Base-by-base conservation (phyloP, 2,329 filamentous ascomycete species). In the Pestalotiopsis sp. region DNA sequence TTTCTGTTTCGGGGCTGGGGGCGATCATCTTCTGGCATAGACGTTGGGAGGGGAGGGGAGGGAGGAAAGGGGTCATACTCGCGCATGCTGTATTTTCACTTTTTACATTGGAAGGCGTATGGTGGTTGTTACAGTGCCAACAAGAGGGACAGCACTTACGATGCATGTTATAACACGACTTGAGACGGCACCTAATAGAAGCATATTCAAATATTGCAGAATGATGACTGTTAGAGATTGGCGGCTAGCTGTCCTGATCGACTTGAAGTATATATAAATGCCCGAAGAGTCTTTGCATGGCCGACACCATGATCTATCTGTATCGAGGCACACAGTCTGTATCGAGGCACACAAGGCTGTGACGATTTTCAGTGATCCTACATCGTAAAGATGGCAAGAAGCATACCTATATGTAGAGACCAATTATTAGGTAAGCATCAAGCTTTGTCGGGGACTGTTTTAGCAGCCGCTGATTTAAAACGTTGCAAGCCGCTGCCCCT, bases 111-210 rank as follows among this genome's bases (percentile, higher is more conserved):
- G 59, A 62, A 36, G 59, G 59, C 59, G 59, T 62, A 62, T 13
- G 27, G 38, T 39, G 59, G 59, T 62, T 62, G 59, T 62, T 62
- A 36, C 59, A 62, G 59, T 62, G 59, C 59, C 31, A 62, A 13
- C 17, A 52, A n/a, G 20, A 20, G n/a, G 59, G 59, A 62, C 57
- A 39, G 59, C 59, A 62, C 59, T 39, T 62, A 62, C 59, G 59
- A 62, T 62, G 31, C 27, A 62, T 62, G 59, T 62, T 62, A 62
- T 36, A 38, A 39, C 59, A 36, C 36, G 59, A 62, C n/a, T 62
- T 20, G n/a, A 39, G 59, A 39, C 23, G 31, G 45, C n/a, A 62
- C 59, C 59, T 62, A 62, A 62, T 62, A 62, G 59, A 62, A 62
- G 45, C 45, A 52, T 39, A 36, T 59, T 59, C 27, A 27, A 27